Percentiles rank a stretch among this genome's conserved stretches.
phyloP scores from a whole-genome alignment of 2,329 filamentous ascomycete species.

The Capronia coronata region DNA sequence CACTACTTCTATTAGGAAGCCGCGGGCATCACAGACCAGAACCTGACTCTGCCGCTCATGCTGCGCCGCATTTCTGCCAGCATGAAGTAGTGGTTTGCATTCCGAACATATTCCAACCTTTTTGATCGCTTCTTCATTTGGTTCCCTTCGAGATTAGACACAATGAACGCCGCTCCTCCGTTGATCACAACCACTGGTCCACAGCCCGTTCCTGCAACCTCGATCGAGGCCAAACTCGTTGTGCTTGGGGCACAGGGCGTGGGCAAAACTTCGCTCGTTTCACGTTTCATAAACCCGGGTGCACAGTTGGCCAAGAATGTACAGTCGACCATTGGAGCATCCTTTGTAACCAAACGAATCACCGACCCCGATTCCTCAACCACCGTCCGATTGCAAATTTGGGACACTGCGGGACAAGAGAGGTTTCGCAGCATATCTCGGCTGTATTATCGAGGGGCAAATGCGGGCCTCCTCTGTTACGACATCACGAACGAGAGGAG shows the following conservation, averaged over 20 bases:
- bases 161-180: slow-evolving; percentile 14
- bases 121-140: slow-evolving; percentile 5
- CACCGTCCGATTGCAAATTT: slow-evolving; percentile 84
- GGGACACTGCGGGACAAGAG: slow-evolving; percentile 95
- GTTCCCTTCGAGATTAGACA: slow-evolving; percentile 6
- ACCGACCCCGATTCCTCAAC: slow-evolving; percentile 80
- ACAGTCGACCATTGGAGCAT: slow-evolving; percentile 67
- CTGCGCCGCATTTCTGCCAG: slow-evolving; percentile 4
- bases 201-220: slow-evolving; percentile 17
- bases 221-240: slow-evolving; percentile 46
- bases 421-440: slow-evolving; percentile 90
- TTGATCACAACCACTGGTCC: slow-evolving; percentile 11
- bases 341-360: slow-evolving; percentile 72
- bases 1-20: too few species aligned
- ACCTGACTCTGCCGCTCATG: neutral
- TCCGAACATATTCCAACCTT: neutral
- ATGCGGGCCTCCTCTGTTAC: slow-evolving; percentile 90
- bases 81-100: slow-evolving; percentile 9
- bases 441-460: slow-evolving; percentile 92
- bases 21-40: neutral
- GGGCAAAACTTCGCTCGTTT: slow-evolving; percentile 48
- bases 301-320: slow-evolving; percentile 35
- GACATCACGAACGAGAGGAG: slow-evolving; percentile 81
- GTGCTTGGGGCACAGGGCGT: slow-evolving; percentile 49
- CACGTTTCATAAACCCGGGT: slow-evolving; percentile 44